These are phyloP conservation scores for Cymbidium sinense DNA, from an alignment of 106 monocot species.

Conservation along the genomic window DNA sequence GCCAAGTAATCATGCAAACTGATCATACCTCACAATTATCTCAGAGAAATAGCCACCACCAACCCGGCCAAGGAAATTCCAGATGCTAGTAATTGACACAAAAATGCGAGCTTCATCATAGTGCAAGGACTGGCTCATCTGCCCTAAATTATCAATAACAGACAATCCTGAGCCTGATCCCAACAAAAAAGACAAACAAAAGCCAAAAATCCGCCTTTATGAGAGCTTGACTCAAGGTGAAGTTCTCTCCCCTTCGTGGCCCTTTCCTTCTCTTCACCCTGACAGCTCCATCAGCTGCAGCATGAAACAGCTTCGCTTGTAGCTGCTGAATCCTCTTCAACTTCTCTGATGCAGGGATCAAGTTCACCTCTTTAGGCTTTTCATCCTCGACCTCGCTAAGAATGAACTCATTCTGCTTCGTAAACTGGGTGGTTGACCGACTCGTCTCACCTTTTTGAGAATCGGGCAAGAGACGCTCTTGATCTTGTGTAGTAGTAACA, in stretches of 20 bases:
- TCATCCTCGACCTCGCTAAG: constrained; percentile 90
- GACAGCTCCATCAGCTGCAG: constrained; percentile 84
- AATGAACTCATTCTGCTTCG: constrained; percentile 44
- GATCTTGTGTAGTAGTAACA: constrained; percentile 11
- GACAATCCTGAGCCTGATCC: constrained; percentile 87
- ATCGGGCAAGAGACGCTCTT: constrained; percentile 39
- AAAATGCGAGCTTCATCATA: constrained; percentile 67
- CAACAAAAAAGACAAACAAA: constrained; percentile 64
- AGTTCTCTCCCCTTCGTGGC: constrained; percentile 75
- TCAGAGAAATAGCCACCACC: constrained; percentile 84
- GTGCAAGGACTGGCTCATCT: constrained; percentile 76
- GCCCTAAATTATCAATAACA: constrained; percentile 83
- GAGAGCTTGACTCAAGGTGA: constrained; percentile 74
- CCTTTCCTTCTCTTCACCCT: constrained; percentile 79
- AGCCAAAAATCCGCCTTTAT: constrained; percentile 95
- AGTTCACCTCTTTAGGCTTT: constrained; percentile 70
- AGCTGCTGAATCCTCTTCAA: constrained; percentile 70
- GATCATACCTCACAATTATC: constrained; percentile 38
- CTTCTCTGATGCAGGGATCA: constrained; percentile 73
- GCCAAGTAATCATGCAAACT: too few relatives aligned
- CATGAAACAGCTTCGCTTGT: constrained; percentile 68
- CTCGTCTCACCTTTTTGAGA: constrained; percentile 41
- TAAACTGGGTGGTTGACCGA: constrained; percentile 14
- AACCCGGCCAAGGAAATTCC: constrained; percentile 88
- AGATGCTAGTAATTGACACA: constrained; percentile 86